These are phyloP conservation scores for Acanthamoeba polyphaga DNA, from an alignment of 208 protist genomes.

Conservation along the genomic window DNA sequence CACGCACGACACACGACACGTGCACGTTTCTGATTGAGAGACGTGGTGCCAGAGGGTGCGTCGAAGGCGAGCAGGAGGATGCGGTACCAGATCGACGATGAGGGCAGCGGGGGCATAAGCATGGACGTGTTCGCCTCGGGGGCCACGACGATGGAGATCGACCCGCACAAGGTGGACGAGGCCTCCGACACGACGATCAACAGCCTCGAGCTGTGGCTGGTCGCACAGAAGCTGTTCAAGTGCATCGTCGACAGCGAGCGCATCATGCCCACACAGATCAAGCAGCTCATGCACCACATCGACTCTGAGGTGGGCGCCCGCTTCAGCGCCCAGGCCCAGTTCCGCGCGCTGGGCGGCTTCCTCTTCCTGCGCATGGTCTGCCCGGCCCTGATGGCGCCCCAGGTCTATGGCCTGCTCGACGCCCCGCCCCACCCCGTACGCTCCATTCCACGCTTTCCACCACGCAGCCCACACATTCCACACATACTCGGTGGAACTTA, in stretches of 20 bases:
- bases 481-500: too few species aligned
- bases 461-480: not conserved
- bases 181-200: constrained; percentile 17
- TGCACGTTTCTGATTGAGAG: not conserved
- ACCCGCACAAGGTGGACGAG: not conserved
- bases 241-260: constrained; percentile 7
- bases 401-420: constrained; percentile 35
- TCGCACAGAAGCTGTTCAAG: constrained; percentile 68
- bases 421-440: not conserved
- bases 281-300: constrained; percentile 8
- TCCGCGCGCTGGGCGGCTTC: constrained; percentile 30
- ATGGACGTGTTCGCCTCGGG: not conserved
- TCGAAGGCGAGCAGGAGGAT: not conserved
- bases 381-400: constrained; percentile 31
- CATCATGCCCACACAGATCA: not conserved
- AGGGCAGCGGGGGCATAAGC: not conserved
- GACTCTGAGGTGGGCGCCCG: not conserved
- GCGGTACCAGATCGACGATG: not conserved
- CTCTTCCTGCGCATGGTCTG: constrained; percentile 58
- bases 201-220: constrained; percentile 62
- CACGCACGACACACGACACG: too few species aligned
- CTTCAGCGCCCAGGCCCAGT: not conserved
- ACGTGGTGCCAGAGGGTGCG: not conserved
- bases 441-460: not conserved
- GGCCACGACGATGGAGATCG: constrained; percentile 30